Conservation (phyloP, 495 filamentous ascomycete genomes). For the Penicillium odoratum region DNA sequence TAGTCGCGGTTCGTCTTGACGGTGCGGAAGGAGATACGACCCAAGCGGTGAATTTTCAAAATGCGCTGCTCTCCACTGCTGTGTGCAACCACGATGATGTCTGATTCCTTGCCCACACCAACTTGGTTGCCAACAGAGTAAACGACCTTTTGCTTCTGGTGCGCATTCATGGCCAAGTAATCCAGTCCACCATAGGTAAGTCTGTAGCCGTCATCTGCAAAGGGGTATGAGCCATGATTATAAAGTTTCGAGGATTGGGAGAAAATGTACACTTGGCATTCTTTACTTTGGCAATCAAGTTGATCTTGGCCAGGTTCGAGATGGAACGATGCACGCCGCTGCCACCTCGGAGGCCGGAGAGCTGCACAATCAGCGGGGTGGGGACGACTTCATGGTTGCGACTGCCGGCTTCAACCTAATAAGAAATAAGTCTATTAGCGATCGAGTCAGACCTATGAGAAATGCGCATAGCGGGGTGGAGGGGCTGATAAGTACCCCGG, state of each 20-base stretch:
- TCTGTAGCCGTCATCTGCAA: constrained; percentile 86
- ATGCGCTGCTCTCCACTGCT: constrained; percentile 62
- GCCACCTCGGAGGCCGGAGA: constrained; percentile 78
- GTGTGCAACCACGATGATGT: constrained; percentile 89
- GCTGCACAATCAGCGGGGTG: constrained; percentile 79
- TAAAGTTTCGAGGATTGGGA: neutral
- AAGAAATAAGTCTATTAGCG: neutral
- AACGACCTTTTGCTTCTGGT: constrained; percentile 71
- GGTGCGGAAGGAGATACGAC: constrained; percentile 93
- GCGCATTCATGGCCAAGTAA: constrained; percentile 89
- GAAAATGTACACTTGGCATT: constrained; percentile 74
- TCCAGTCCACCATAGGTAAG: constrained; percentile 96
- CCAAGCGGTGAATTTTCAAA: constrained; percentile 91
- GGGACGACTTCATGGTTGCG: constrained; percentile 97
- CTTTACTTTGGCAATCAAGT: constrained; percentile 87
- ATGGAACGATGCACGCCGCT: constrained; percentile 86
- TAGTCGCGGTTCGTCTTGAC: constrained; percentile 97
- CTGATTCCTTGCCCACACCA: constrained; percentile 95
- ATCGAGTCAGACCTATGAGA: neutral
- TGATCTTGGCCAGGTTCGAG: constrained; percentile 86
- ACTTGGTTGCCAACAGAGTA: constrained; percentile 95
- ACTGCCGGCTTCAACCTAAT: constrained; percentile 85
- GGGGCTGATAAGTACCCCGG: constrained; percentile 62
- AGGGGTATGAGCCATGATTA: constrained; percentile 5
- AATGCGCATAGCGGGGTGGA: constrained; percentile 20